Evolutionary conservation across 176 grass and related monocot species (phyloP).

Genomic region (Dendrocalamus sinicus): DNA sequence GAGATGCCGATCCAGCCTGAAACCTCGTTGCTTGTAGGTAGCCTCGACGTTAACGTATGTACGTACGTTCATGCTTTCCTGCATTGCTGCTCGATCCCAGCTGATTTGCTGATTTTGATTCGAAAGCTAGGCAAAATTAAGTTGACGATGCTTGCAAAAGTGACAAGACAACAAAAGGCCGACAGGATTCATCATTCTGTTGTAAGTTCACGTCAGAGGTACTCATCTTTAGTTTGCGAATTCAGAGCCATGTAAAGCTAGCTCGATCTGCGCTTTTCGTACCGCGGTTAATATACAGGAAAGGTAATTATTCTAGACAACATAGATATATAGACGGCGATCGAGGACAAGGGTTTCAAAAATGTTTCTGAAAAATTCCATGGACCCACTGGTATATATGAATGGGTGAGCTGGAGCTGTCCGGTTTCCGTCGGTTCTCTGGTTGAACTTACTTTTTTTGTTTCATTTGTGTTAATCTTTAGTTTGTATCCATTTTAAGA

Average conservation of each 20-base stretch:
- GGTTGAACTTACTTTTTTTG: background rate
- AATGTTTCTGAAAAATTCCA: background rate
- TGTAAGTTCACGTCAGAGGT: slow-evolving; percentile 34
- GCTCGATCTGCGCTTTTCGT: slow-evolving; percentile 1
- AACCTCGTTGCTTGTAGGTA: background rate
- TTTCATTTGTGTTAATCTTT: background rate
- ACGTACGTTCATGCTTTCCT: background rate
- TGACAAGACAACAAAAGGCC: slow-evolving; percentile 35
- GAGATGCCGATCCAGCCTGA: background rate
- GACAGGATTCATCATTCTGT: slow-evolving; percentile 45
- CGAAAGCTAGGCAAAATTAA: background rate
- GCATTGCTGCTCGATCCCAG: background rate
- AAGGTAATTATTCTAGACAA: background rate
- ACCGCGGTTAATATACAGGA: background rate
- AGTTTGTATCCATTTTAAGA: background rate
- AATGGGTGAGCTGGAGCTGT: background rate
- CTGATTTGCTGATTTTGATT: background rate
- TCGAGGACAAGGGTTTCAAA: background rate
- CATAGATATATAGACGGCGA: too few relatives aligned
- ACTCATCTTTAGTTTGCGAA: slow-evolving; percentile 38
- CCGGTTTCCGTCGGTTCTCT: background rate
- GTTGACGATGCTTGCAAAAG: background rate
- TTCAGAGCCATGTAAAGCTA: background rate
- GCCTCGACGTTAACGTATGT: background rate
- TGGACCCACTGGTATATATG: background rate